Percentiles rank a stretch among this genome's conserved stretches.
Conservation (phyloP, 2,329 filamentous ascomycete species). For the Orbilia oligospora region DNA sequence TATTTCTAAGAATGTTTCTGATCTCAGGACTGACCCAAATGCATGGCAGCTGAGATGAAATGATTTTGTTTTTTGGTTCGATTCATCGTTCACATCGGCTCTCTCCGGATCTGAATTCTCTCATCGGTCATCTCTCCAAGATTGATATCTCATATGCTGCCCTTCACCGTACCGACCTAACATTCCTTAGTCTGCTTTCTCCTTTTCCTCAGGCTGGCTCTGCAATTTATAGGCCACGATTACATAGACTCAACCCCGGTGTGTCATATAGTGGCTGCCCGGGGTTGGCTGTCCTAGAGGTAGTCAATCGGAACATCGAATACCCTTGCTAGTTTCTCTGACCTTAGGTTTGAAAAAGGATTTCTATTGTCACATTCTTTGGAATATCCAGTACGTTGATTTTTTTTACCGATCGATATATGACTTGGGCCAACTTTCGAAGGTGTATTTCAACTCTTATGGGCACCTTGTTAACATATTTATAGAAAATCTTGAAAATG, state of each 20-base stretch:
- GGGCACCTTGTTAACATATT: background rate
- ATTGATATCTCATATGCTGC: background rate
- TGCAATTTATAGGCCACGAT: slow-evolving; percentile 11
- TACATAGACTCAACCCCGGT: slow-evolving; percentile 8
- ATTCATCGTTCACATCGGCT: background rate
- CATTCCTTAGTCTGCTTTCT: slow-evolving; percentile 25
- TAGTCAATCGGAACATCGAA: background rate
- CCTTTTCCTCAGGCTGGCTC: slow-evolving; percentile 33
- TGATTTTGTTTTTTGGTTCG: background rate
- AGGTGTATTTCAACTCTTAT: background rate
- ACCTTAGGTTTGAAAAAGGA: background rate
- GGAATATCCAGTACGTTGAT: slow-evolving; percentile 42
- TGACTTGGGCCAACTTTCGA: background rate
- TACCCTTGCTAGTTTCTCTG: background rate
- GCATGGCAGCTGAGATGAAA: background rate
- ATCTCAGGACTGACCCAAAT: background rate
- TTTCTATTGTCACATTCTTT: slow-evolving; percentile 46
- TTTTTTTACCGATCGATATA: background rate
- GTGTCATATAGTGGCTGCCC: slow-evolving; percentile 33
- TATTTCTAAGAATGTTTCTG: background rate
- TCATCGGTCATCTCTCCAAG: slow-evolving; percentile 1
- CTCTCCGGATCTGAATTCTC: background rate
- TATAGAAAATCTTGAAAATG: slow-evolving; percentile 39
- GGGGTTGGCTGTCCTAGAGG: slow-evolving; percentile 11
- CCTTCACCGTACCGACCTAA: slow-evolving; percentile 14